These are phyloP conservation scores for Tremellales sp. DNA, from an alignment of 1,284 basidiomycete genomes.

Conservation along the genomic window DNA sequence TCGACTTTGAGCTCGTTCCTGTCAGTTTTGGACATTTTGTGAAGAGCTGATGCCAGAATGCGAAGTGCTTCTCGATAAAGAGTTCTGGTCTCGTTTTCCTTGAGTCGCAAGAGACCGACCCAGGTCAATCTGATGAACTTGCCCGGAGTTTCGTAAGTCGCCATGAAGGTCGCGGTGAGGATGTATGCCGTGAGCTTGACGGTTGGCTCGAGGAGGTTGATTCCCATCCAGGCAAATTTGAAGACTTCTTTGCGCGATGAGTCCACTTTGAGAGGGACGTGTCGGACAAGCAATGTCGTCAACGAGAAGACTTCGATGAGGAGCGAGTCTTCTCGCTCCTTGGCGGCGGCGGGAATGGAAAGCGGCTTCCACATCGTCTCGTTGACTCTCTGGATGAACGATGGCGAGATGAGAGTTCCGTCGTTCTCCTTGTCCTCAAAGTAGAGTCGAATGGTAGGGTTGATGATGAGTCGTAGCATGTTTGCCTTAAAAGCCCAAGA, in stretches of 20 bases:
- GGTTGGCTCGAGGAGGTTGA: conserved; percentile 61
- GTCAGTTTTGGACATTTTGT: no score
- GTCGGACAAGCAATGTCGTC: conserved; percentile 83
- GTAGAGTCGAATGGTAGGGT: conserved; percentile 79
- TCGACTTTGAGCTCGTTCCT: no score
- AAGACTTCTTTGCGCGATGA: conserved; percentile 90
- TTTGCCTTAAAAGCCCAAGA: conserved; percentile 78
- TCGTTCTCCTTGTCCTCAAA: conserved; percentile 52
- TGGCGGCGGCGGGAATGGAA: conserved; percentile 24
- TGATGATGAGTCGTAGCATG: conserved; percentile 81
- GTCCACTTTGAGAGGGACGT: conserved; percentile 70
- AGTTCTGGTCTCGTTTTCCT: conserved; percentile 67
- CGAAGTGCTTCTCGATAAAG: conserved; percentile 85
- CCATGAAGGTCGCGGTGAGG: conserved; percentile 90
- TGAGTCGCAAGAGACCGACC: conserved; percentile 83
- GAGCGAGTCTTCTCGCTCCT: conserved; percentile 53
- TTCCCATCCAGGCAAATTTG: conserved; percentile 89
- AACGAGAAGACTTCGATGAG: conserved; percentile 88
- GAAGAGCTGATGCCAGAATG: conserved; percentile 83
- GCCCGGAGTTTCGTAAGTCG: conserved; percentile 80
- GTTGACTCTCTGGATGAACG: conserved; percentile 34
- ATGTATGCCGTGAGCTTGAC: conserved; percentile 94
- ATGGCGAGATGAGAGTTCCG: conserved; percentile 32
- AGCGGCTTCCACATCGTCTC: conserved; percentile 44
- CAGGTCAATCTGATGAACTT: conserved; percentile 95